Base-by-base conservation (phyloP, 768 basidiomycete species). In the Rhodocollybia butyracea region DNA sequence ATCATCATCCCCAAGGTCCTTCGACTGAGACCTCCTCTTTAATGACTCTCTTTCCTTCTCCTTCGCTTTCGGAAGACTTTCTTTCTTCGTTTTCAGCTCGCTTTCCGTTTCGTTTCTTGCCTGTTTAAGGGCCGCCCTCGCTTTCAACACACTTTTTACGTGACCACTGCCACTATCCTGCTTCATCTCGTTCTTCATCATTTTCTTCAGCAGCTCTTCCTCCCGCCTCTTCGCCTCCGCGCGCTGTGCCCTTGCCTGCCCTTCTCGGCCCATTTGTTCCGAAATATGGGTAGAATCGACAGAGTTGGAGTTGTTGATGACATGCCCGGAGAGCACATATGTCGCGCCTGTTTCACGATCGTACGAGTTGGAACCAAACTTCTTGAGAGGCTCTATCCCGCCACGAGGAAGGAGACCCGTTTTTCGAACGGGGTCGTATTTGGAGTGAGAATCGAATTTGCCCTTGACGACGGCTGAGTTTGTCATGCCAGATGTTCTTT, bases 241-340 rank as follows among this genome's bases (percentile, higher is more conserved):
- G 42, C 92, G 80, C 59, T 84, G 84, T 5, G 88, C 84, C 63
- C 79, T 88, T 19, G 88, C 88, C 62, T 93, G 89, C 2, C 87
- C 86, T 52, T 88, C 88, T 17, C 94, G 76, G 1, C 93, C 93
- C 36, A 94, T 75, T 55, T 75, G 84, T 69, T 96, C 94, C 1
- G 77, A 66, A 3, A 85, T 64, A 58, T 81, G 86, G 60, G 88
- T 61, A 15, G 76, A 73, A 2, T 59, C 69, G 26, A 54, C 41
- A 15, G 65, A 56, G 29, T 64, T 65, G 2, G 72, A 66, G 19
- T 78, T 82, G 30, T 80, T 76, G 10, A 94, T 78, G 51, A 92
- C 74, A 56, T 91, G 89, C 2, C 93, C 91, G 0, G 85, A 85
- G 21, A 95, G 77, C 41, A 96, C 76, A 63, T 96, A 97, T 6